Evolutionary conservation across 2,329 filamentous ascomycete genomes (phyloP).

Genomic region (Claviceps cyperi): DNA sequence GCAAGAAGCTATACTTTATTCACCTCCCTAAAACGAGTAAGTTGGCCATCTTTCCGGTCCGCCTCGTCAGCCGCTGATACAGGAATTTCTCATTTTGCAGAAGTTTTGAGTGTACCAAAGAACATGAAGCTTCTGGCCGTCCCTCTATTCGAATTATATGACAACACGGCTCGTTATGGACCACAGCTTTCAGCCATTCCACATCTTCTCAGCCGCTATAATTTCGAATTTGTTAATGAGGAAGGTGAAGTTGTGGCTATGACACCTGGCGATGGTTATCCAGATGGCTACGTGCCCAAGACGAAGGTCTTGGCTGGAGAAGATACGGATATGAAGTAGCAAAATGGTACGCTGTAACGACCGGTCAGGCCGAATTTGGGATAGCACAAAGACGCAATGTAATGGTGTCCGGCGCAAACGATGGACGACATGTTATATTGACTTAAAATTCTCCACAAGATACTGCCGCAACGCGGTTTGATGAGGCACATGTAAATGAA

Average conservation of each 20-base stretch:
- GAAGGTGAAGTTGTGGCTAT: conserved; percentile 72
- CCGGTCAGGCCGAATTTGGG: conserved; percentile 10
- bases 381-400: conserved; percentile 12
- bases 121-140: conserved; percentile 99
- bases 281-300: conserved; percentile 45
- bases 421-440: conserved; percentile 5
- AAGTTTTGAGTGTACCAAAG: conserved; percentile 91
- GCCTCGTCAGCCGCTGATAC: neutral
- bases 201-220: conserved; percentile 85
- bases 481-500: neutral
- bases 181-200: conserved; percentile 94
- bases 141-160: conserved; percentile 93
- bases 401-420: conserved; percentile 23
- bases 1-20: conserved; percentile 98
- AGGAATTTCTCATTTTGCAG: conserved; percentile 27
- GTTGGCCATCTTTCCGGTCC: conserved; percentile 14
- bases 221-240: conserved; percentile 96
- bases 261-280: conserved; percentile 56
- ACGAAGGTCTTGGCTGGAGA: conserved; percentile 51
- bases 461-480: neutral
- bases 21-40: conserved; percentile 82
- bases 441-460: neutral
- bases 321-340: conserved; percentile 46
- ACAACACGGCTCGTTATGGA: conserved; percentile 88
- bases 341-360: conserved; percentile 23